phyloP scores from a whole-genome alignment of 1,139 yeast species.

The Debaryomycetaceae sp. region DNA sequence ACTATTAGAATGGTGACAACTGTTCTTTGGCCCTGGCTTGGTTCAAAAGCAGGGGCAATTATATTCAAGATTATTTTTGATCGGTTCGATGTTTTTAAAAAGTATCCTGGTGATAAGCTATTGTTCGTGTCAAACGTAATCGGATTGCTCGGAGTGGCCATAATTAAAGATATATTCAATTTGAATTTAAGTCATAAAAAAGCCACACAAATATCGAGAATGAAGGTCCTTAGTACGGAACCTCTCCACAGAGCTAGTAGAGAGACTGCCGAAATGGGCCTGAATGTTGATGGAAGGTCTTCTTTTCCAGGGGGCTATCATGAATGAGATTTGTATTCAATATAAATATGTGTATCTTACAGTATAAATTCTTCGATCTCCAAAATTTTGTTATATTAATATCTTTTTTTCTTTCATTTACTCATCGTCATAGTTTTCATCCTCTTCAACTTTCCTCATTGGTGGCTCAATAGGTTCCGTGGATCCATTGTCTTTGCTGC shows the following conservation, averaged over 20 bases:
- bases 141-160: slow-evolving; percentile 31
- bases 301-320: too few species aligned
- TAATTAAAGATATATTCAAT: slow-evolving; percentile 32
- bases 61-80: slow-evolving; percentile 14
- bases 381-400: too few species aligned
- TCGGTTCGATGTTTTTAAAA: slow-evolving; percentile 3
- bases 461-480: slow-evolving; percentile 54
- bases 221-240: slow-evolving; percentile 14
- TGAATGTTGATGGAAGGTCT: too few species aligned
- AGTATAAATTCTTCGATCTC: too few species aligned
- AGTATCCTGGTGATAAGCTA: slow-evolving; percentile 21
- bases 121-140: slow-evolving; percentile 30
- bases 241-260: not conserved
- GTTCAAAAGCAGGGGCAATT: slow-evolving; percentile 31
- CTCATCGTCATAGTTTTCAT: slow-evolving; percentile 79
- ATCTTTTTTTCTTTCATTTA: slow-evolving; percentile 12
- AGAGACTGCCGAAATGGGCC: not conserved
- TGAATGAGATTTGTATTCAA: too few species aligned
- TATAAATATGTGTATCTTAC: too few species aligned
- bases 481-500: slow-evolving; percentile 28
- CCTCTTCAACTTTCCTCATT: slow-evolving; percentile 75
- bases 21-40: slow-evolving; percentile 38
- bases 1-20: slow-evolving; percentile 32
- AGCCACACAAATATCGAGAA: slow-evolving; percentile 20
- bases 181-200: slow-evolving; percentile 27